Percentiles rank a stretch among this genome's conserved stretches.
These are phyloP conservation scores for Hyaloscypha bicolor DNA, from an alignment of 495 filamentous ascomycete species.

Conservation along the genomic window DNA sequence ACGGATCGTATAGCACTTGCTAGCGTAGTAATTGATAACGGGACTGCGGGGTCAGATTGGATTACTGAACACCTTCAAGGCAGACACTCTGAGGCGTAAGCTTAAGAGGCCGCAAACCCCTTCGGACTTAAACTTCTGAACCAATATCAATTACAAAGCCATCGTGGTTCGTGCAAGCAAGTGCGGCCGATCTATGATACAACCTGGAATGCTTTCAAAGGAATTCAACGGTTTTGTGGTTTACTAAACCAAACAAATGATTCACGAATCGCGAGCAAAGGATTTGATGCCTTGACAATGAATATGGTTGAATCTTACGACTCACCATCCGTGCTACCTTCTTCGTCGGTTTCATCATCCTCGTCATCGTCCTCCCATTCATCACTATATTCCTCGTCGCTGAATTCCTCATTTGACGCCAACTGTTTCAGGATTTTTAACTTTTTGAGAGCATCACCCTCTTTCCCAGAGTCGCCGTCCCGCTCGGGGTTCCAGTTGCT, in stretches of 20 bases:
- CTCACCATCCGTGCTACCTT: not conserved
- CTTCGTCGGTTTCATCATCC: conserved; percentile 10
- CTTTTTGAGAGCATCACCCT: not conserved
- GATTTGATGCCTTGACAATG: not conserved
- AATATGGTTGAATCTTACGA: not conserved
- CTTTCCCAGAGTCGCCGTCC: not conserved
- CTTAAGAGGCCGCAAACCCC: not conserved
- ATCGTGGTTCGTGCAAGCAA: too few species aligned
- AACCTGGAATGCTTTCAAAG: too few species aligned
- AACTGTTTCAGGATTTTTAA: not conserved
- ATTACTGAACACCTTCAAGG: not conserved
- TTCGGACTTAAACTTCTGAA: not conserved
- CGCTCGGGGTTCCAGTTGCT: conserved; percentile 8
- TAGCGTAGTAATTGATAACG: not conserved
- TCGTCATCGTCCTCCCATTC: conserved; percentile 15
- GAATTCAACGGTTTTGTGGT: not conserved
- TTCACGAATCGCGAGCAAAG: not conserved
- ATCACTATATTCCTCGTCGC: conserved; percentile 3
- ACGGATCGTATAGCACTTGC: not conserved
- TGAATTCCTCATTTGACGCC: not conserved
- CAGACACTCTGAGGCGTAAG: not conserved
- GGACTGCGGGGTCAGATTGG: not conserved
- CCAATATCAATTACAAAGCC: not conserved
- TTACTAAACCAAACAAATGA: not conserved
- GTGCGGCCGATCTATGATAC: too few species aligned